These are phyloP conservation scores for Neurospora crassa DNA, from an alignment of 2,329 filamentous ascomycete genomes.

Conservation along the genomic window DNA sequence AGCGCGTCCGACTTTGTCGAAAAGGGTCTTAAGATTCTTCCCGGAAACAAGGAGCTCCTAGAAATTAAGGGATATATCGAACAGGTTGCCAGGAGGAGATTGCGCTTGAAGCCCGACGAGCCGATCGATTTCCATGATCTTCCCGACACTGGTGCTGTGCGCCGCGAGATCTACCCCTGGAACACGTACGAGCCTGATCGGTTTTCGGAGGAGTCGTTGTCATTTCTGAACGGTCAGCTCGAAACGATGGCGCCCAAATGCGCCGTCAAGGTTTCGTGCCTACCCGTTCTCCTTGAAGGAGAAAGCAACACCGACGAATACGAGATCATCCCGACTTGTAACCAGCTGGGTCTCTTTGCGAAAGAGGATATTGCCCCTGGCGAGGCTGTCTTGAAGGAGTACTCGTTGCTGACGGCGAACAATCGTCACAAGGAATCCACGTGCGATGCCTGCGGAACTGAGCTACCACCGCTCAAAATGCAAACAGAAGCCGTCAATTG, in stretches of 20 bases:
- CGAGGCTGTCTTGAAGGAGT: constrained; percentile 70
- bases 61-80: constrained; percentile 44
- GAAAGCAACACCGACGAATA: constrained; percentile 40
- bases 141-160: constrained; percentile 61
- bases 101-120: constrained; percentile 34
- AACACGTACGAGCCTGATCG: constrained; percentile 60
- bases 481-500: constrained; percentile 43
- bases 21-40: constrained; percentile 47
- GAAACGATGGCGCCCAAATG: constrained; percentile 66
- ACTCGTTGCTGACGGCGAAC: constrained; percentile 79
- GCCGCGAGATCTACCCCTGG: constrained; percentile 63
- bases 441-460: constrained; percentile 80
- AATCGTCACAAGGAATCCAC: constrained; percentile 78
- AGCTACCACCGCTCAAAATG: constrained; percentile 51
- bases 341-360: constrained; percentile 85
- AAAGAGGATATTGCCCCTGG: constrained; percentile 69
- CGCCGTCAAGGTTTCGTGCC: constrained; percentile 62
- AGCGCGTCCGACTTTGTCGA: constrained; percentile 58
- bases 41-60: constrained; percentile 45
- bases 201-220: constrained; percentile 58
- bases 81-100: constrained; percentile 38
- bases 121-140: constrained; percentile 44
- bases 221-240: constrained; percentile 63
- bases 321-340: constrained; percentile 48
- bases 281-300: constrained; percentile 60